Conservation (phyloP, 75 land plant genomes). For the Chamaecyparis obtusa region DNA sequence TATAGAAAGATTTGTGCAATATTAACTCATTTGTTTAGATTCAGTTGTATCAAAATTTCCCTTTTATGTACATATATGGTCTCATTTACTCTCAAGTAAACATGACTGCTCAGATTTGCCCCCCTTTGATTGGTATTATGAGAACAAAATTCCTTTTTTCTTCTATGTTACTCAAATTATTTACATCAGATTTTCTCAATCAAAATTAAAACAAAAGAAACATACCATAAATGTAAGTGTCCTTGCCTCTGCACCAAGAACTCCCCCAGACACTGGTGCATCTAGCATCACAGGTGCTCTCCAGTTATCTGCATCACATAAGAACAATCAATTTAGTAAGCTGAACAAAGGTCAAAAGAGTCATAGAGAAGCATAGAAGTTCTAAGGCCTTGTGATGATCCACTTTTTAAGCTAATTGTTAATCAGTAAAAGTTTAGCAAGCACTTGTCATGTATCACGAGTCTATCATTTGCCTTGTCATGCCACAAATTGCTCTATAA, state of each 20-base stretch:
- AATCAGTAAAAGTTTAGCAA: too few species aligned
- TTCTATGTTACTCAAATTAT: neutral
- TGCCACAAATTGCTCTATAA: too few species aligned
- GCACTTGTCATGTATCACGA: too few species aligned
- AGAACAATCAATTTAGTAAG: neutral
- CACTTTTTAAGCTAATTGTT: too few species aligned
- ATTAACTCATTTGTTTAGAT: neutral
- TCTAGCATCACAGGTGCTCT: conserved; percentile 71
- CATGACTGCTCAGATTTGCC: neutral
- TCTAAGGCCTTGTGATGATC: neutral
- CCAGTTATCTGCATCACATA: conserved; percentile 13
- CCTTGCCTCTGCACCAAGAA: conserved; percentile 78
- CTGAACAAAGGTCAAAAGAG: neutral
- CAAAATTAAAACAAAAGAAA: neutral
- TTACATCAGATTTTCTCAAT: conserved; percentile 1
- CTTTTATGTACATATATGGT: neutral
- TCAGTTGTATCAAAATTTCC: neutral
- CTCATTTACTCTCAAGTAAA: neutral
- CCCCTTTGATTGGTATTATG: neutral
- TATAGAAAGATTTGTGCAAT: neutral
- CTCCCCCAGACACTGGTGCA: conserved; percentile 97
- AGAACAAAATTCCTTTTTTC: neutral
- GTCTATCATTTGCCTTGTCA: too few species aligned
- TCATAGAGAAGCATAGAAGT: neutral
- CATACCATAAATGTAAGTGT: conserved; percentile 92